phyloP scores from a whole-genome alignment of 768 basidiomycete species.

The Tylopilus sp. region DNA sequence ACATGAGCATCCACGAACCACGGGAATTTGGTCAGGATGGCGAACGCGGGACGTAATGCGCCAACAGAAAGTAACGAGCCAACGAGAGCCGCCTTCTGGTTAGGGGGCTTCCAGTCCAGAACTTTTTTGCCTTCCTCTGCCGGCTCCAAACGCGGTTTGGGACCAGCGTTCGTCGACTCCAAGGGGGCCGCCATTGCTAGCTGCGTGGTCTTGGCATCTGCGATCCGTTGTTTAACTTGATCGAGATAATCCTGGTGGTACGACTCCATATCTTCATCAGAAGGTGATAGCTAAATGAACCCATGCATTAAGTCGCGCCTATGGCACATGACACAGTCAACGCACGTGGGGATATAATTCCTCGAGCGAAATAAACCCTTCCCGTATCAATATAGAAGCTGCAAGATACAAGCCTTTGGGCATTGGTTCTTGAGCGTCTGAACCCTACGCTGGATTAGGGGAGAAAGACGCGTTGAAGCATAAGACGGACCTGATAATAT shows the following conservation, averaged over 20 bases:
- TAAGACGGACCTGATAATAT: slow-evolving; percentile 71
- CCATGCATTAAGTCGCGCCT: slow-evolving; percentile 5
- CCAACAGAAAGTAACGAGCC: slow-evolving; percentile 84
- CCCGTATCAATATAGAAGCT: slow-evolving; percentile 84
- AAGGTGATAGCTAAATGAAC: slow-evolving; percentile 57
- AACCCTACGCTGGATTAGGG: slow-evolving; percentile 37
- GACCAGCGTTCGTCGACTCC: slow-evolving; percentile 44
- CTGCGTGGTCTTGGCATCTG: slow-evolving; percentile 67
- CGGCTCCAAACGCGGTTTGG: slow-evolving; percentile 39
- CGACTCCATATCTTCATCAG: slow-evolving; percentile 72
- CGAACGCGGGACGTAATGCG: slow-evolving; percentile 71
- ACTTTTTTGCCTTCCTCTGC: slow-evolving; percentile 36
- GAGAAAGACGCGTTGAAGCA: not conserved
- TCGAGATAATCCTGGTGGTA: slow-evolving; percentile 63
- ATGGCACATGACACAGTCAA: slow-evolving; percentile 6
- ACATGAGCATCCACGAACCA: slow-evolving; percentile 81
- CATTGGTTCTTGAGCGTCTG: slow-evolving; percentile 56
- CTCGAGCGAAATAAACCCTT: slow-evolving; percentile 82
- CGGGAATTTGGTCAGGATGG: slow-evolving; percentile 77
- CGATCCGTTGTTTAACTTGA: slow-evolving; percentile 60
- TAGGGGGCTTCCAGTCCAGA: slow-evolving; percentile 42
- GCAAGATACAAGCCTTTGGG: slow-evolving; percentile 77
- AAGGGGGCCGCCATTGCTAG: slow-evolving; percentile 85
- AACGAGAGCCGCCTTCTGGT: slow-evolving; percentile 81
- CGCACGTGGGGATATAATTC: slow-evolving; percentile 92